A percentile compares a stretch with the other conserved stretches of the same genome.
Conservation (phyloP, 1,139 yeast species). For the Kodamaea sp. region DNA sequence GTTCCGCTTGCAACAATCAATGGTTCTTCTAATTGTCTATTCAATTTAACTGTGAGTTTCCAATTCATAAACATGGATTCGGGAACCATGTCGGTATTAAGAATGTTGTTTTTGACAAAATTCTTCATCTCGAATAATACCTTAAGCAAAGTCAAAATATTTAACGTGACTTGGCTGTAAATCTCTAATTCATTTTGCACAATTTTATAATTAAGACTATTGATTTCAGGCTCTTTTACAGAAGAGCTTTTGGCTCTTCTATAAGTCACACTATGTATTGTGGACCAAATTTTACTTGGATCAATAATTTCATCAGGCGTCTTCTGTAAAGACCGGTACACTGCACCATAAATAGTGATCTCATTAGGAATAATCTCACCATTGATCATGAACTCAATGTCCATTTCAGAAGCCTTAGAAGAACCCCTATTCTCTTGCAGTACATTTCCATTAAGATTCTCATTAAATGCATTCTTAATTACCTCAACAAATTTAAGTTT, state of each 20-base stretch:
- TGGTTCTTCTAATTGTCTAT: constrained; percentile 87
- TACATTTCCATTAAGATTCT: constrained; percentile 10
- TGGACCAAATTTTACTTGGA: constrained; percentile 53
- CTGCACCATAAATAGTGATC: constrained; percentile 78
- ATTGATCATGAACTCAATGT: constrained; percentile 59
- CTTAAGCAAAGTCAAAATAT: constrained; percentile 54
- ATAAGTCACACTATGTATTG: constrained; percentile 52
- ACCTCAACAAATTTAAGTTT: constrained; percentile 26
- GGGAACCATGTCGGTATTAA: constrained; percentile 23
- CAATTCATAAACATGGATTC: constrained; percentile 63
- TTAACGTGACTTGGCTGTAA: constrained; percentile 45
- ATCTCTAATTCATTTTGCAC: constrained; percentile 34
- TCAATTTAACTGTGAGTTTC: constrained; percentile 81
- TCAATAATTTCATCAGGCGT: constrained; percentile 42
- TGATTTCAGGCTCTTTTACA: constrained; percentile 14
- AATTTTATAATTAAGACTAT: constrained; percentile 13
- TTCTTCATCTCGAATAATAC: constrained; percentile 48
- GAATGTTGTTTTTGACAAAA: constrained; percentile 23
- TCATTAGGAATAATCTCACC: constrained; percentile 63
- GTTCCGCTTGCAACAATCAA: constrained; percentile 84
- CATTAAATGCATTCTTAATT: constrained; percentile 10
- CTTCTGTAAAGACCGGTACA: constrained; percentile 51
- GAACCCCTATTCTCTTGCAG: constrained; percentile 11
- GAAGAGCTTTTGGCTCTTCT: constrained; percentile 30
- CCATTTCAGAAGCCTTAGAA: constrained; percentile 4